Evolutionary conservation across 2,329 filamentous ascomycete species (phyloP).

Genomic region (Pseudogymnoascus sp.): DNA sequence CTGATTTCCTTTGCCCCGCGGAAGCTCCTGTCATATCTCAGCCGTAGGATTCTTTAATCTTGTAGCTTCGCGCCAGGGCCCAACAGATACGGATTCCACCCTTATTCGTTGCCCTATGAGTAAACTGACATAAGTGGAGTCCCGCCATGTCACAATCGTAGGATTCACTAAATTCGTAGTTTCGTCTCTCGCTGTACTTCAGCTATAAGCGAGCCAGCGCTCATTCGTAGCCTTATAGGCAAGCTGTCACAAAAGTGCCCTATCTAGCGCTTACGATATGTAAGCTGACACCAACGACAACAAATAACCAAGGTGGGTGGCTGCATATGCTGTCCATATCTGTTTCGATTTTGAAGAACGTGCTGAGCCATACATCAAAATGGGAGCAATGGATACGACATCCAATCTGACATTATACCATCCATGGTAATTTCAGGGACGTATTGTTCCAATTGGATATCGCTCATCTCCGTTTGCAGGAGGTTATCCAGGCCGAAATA

Average conservation of each 20-base stretch:
- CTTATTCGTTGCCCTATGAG: background rate
- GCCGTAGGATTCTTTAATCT: background rate
- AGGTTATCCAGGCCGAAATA: background rate
- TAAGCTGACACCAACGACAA: background rate
- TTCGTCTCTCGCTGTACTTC: background rate
- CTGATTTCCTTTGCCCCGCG: background rate
- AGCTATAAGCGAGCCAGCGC: background rate
- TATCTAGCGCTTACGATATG: background rate
- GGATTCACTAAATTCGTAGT: background rate
- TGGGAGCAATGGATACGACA: conserved; percentile 3
- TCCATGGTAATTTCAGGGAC: background rate
- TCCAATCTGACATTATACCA: conserved; percentile 5
- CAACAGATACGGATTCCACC: background rate
- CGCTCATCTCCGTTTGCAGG: background rate
- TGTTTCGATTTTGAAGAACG: background rate
- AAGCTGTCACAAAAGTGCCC: background rate
- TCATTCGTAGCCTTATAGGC: background rate
- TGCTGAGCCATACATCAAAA: background rate
- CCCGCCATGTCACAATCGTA: background rate
- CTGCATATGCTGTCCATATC: background rate
- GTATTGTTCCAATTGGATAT: background rate
- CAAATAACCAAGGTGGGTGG: background rate
- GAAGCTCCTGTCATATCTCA: background rate
- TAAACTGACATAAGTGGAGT: background rate
- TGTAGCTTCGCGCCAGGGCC: background rate